Percentiles rank a stretch among this genome's conserved stretches.
These are phyloP conservation scores for Kalmusia sp. DNA, from an alignment of 2,329 filamentous ascomycete genomes.

Conservation along the genomic window DNA sequence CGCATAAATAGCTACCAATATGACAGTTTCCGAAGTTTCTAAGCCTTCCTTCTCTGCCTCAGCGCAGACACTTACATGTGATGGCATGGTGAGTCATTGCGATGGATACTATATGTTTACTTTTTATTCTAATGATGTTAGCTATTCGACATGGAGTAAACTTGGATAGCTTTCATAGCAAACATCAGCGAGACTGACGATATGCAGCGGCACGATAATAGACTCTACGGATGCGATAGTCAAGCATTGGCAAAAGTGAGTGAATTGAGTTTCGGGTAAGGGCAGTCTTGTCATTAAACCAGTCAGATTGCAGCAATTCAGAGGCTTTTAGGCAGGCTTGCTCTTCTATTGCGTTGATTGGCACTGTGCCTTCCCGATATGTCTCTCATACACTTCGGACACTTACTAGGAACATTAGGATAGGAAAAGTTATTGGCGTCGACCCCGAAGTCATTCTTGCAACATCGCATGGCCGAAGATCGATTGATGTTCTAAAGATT, in stretches of 20 bases:
- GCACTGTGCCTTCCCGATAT: too few relatives aligned
- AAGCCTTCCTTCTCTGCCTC: constrained; percentile 51
- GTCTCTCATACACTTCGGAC: too few relatives aligned
- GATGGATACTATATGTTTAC: constrained; percentile 4
- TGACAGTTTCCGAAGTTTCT: constrained; percentile 40
- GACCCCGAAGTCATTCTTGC: constrained; percentile 84
- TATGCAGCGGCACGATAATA: constrained; percentile 74
- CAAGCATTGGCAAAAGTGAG: constrained; percentile 77
- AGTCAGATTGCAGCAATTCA: background rate
- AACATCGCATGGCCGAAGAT: constrained; percentile 88
- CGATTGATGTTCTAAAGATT: constrained; percentile 82
- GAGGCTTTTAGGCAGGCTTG: too few relatives aligned
- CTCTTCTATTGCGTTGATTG: too few relatives aligned
- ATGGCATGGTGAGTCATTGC: constrained; percentile 49
- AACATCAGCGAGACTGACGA: constrained; percentile 10
- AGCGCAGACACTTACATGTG: constrained; percentile 48
- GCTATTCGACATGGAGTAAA: constrained; percentile 46
- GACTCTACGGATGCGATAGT: constrained; percentile 79
- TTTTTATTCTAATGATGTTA: constrained; percentile 20
- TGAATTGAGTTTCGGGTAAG: constrained; percentile 6
- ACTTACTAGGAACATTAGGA: constrained; percentile 54
- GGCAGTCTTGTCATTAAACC: background rate
- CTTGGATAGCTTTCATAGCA: background rate
- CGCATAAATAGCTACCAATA: constrained; percentile 14
- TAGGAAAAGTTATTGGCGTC: constrained; percentile 83